Conservation (phyloP, 208 protist genomes). For the Trichomonas vaginalis region DNA sequence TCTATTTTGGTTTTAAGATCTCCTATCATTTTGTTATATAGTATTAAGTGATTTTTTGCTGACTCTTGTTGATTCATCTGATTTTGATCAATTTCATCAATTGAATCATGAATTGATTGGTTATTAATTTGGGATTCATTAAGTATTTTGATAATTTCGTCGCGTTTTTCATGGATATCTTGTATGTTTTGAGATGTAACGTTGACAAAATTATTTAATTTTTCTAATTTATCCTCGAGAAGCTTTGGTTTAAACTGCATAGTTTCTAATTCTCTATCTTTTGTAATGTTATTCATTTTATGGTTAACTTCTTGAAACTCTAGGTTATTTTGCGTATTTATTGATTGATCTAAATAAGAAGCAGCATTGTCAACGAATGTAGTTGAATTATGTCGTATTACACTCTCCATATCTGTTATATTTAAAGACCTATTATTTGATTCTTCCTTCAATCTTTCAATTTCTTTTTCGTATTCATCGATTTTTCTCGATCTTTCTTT, state of each 20-base stretch:
- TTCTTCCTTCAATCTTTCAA: neutral
- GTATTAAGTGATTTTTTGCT: neutral
- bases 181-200: neutral
- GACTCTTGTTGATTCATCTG: neutral
- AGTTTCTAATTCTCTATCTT: neutral
- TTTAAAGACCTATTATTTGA: neutral
- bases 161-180: neutral
- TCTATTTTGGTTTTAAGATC: neutral
- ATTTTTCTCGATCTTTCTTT: neutral
- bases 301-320: neutral
- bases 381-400: neutral
- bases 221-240: neutral
- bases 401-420: neutral
- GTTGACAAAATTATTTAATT: neutral
- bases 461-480: neutral
- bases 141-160: neutral
- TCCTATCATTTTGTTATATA: neutral
- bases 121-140: neutral
- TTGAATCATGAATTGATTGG: neutral
- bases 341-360: neutral
- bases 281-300: neutral
- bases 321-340: neutral
- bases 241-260: neutral
- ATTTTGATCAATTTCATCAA: neutral
- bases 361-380: neutral